Conservation (phyloP, 257 asterid genomes). For the Petunia axillaris region DNA sequence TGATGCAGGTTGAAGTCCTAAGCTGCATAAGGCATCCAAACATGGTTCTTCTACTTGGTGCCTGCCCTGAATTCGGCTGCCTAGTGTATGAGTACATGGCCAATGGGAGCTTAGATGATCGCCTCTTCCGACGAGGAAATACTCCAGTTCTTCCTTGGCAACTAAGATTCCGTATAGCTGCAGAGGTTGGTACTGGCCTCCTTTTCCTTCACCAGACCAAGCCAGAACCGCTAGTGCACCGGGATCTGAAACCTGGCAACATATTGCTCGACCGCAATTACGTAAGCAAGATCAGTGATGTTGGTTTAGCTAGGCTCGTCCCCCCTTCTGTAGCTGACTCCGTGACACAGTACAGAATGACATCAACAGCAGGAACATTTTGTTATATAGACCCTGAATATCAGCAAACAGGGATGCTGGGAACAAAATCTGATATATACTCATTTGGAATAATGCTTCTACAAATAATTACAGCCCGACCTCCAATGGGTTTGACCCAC, state of each 20-base stretch:
- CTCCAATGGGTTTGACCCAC: constrained; percentile 94
- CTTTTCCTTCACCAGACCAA: constrained; percentile 92
- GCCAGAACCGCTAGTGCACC: constrained; percentile 93
- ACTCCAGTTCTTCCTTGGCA: constrained; percentile 84
- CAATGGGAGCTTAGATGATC: constrained; percentile 89
- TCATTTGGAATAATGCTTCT: constrained; percentile 88
- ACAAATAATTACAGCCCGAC: constrained; percentile 72
- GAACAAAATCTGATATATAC: constrained; percentile 79
- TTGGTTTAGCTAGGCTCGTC: constrained; percentile 89
- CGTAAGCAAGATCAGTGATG: constrained; percentile 92
- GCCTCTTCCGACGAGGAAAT: constrained; percentile 66
- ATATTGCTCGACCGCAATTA: constrained; percentile 85
- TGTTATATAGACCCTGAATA: constrained; percentile 95
- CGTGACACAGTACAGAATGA: constrained; percentile 91
- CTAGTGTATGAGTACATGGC: constrained; percentile 92
- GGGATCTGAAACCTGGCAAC: constrained; percentile 88
- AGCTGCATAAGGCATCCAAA: constrained; percentile 92
- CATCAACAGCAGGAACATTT: constrained; percentile 94
- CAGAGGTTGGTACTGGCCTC: constrained; percentile 87
- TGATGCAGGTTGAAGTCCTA: constrained; percentile 81
- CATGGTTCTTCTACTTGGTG: constrained; percentile 98
- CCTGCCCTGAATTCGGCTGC: constrained; percentile 96
- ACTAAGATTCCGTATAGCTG: constrained; percentile 78
- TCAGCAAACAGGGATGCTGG: constrained; percentile 93
- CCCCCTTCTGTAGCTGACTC: constrained; percentile 89